A percentile compares a stretch with the other conserved stretches of the same genome.
phyloP scores from a whole-genome alignment of 306 rosid genomes.

The Ammopiptanthus mongolicus region DNA sequence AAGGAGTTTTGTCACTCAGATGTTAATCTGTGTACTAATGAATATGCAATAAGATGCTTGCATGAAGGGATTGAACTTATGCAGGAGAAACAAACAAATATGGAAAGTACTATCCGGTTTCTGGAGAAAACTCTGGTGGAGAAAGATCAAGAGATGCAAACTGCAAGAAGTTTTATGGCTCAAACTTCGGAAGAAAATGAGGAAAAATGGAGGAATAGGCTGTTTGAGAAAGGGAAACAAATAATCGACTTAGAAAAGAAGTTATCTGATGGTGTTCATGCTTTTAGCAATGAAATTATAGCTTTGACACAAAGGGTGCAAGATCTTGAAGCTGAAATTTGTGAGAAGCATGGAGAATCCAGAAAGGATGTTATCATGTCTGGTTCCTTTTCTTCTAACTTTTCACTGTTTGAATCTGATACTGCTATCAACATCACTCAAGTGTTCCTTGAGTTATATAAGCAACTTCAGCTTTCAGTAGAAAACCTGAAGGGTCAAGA shows the following conservation, averaged over 20 bases:
- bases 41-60: conserved; percentile 29
- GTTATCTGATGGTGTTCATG: conserved; percentile 32
- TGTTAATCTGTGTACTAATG: conserved; percentile 15
- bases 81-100: conserved; percentile 28
- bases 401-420: conserved; percentile 14
- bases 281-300: conserved; percentile 20
- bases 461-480: conserved; percentile 33
- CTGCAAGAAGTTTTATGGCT: conserved; percentile 2
- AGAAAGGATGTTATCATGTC: conserved; percentile 9
- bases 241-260: conserved; percentile 31
- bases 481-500: conserved; percentile 24
- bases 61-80: conserved; percentile 38
- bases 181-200: conserved; percentile 23
- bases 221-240: conserved; percentile 29
- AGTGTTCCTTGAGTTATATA: conserved; percentile 26
- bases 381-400: conserved; percentile 7
- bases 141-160: conserved; percentile 34
- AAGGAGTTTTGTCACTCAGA: conserved; percentile 26
- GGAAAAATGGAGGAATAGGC: conserved; percentile 30
- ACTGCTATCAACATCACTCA: conserved; percentile 22
- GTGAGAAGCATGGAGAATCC: not conserved
- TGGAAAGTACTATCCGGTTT: conserved; percentile 31
- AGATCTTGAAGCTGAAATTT: conserved; percentile 29
- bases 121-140: conserved; percentile 30
- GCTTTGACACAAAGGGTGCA: conserved; percentile 28